A percentile compares a stretch with the other conserved stretches of the same genome.
Conservation (phyloP, 257 asterid species). For the Nicotiana attenuata region DNA sequence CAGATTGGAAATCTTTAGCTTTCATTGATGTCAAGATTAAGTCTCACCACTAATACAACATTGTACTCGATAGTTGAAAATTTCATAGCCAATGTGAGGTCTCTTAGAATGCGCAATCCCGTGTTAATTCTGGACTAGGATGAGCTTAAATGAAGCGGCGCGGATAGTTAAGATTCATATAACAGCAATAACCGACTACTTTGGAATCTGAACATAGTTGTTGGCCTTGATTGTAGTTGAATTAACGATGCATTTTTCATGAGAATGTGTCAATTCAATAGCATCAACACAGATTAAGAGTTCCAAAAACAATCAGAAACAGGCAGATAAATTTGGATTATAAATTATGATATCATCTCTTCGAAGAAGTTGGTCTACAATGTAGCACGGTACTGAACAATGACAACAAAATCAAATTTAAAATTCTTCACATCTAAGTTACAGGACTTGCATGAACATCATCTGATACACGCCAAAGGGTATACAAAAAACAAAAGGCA, state of each 20-base stretch:
- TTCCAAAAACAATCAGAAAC: neutral
- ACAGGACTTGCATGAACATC: constrained; percentile 3
- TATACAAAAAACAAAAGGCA: constrained; percentile 16
- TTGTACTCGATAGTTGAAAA: too few relatives aligned
- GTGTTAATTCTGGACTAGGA: too few relatives aligned
- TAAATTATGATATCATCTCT: neutral
- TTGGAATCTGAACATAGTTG: neutral
- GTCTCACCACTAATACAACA: too few relatives aligned
- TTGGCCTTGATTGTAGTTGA: neutral
- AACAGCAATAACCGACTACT: too few relatives aligned
- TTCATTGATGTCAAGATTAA: too few relatives aligned
- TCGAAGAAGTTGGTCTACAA: neutral
- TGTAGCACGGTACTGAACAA: neutral
- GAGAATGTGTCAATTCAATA: neutral
- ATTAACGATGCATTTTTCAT: neutral
- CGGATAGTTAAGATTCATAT: too few relatives aligned
- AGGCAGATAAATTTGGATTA: neutral
- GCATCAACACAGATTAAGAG: neutral
- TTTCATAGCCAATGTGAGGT: too few relatives aligned
- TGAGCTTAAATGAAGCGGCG: too few relatives aligned
- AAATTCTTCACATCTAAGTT: constrained; percentile 1
- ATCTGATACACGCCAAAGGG: neutral
- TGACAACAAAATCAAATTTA: neutral
- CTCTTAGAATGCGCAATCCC: too few relatives aligned
- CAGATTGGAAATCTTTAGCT: too few relatives aligned